Evolutionary conservation across 306 rosid genomes (phyloP).

Genomic region (Glycine tomentella): DNA sequence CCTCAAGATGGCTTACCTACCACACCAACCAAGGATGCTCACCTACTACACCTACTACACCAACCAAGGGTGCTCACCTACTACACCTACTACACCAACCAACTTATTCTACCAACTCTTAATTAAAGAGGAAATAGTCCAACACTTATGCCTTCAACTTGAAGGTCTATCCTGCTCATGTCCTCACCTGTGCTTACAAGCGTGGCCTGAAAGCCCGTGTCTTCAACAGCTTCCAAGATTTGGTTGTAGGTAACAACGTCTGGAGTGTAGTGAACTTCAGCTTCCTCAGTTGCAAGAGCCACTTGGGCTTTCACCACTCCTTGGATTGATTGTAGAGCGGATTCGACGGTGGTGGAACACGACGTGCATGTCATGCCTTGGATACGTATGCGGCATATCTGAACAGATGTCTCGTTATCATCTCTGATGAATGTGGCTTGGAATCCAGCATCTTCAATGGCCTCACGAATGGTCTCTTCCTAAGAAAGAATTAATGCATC

Average conservation of each 20-base stretch:
- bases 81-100: too few relatives aligned
- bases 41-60: too few relatives aligned
- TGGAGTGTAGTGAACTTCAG: constrained; percentile 66
- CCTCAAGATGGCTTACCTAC: too few relatives aligned
- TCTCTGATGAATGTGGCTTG: constrained; percentile 55
- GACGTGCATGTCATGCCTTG: constrained; percentile 84
- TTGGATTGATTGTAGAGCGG: constrained; percentile 57
- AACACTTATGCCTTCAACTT: constrained; percentile 61
- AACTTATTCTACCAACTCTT: too few relatives aligned
- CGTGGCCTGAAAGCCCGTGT: constrained; percentile 65
- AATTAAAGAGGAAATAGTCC: too few relatives aligned
- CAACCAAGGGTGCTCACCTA: too few relatives aligned
- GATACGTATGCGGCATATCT: constrained; percentile 67
- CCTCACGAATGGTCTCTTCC: constrained; percentile 69
- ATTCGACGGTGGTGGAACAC: constrained; percentile 75
- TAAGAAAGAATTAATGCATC: neutral
- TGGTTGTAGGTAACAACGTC: neutral
- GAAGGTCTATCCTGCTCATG: constrained; percentile 66
- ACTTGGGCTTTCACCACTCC: constrained; percentile 74
- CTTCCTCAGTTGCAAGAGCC: constrained; percentile 81
- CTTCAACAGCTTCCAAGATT: constrained; percentile 54
- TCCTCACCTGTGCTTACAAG: constrained; percentile 64
- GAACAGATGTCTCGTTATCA: constrained; percentile 42
- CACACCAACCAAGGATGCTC: too few relatives aligned
- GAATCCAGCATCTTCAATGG: constrained; percentile 77